These are phyloP conservation scores for Amorphotheca resinae DNA, from an alignment of 495 filamentous ascomycete species.

Conservation along the genomic window DNA sequence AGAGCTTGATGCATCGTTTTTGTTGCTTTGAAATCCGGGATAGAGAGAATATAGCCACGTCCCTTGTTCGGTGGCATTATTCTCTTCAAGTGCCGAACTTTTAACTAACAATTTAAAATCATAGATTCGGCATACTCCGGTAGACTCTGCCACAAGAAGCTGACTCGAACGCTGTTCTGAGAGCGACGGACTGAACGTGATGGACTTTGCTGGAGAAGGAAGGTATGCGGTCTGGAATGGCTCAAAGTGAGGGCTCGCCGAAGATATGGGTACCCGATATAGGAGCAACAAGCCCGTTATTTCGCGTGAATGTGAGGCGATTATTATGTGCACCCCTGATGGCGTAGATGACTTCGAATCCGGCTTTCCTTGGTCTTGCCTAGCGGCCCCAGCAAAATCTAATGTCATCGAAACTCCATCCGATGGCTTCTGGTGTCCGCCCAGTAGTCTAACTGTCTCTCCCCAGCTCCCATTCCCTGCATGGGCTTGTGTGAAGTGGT, in stretches of 20 bases:
- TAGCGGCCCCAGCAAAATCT: conserved; percentile 30
- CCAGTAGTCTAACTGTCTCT: conserved; percentile 45
- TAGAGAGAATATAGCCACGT: conserved; percentile 63
- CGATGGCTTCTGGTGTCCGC: conserved; percentile 47
- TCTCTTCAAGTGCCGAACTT: not conserved
- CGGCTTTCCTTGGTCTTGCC: conserved; percentile 12
- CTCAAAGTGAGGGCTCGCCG: conserved; percentile 28
- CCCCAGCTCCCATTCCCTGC: conserved; percentile 46
- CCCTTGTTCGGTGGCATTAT: conserved; percentile 17
- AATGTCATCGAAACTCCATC: conserved; percentile 56
- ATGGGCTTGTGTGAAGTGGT: conserved; percentile 29
- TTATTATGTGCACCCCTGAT: conserved; percentile 27
- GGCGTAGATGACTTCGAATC: conserved; percentile 19
- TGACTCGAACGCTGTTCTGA: conserved; percentile 35
- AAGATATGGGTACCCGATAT: conserved; percentile 10
- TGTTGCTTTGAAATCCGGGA: conserved; percentile 42
- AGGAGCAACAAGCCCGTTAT: conserved; percentile 36
- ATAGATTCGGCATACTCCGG: conserved; percentile 57
- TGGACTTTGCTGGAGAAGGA: conserved; percentile 47
- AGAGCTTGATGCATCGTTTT: conserved; percentile 15
- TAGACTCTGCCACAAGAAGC: conserved; percentile 54
- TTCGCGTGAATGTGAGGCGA: conserved; percentile 49
- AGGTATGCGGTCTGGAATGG: conserved; percentile 54
- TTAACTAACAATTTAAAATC: conserved; percentile 25
- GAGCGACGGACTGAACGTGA: conserved; percentile 57